Base-by-base conservation (phyloP, 805 yeast genomes). In the Nakazawaea populi region DNA sequence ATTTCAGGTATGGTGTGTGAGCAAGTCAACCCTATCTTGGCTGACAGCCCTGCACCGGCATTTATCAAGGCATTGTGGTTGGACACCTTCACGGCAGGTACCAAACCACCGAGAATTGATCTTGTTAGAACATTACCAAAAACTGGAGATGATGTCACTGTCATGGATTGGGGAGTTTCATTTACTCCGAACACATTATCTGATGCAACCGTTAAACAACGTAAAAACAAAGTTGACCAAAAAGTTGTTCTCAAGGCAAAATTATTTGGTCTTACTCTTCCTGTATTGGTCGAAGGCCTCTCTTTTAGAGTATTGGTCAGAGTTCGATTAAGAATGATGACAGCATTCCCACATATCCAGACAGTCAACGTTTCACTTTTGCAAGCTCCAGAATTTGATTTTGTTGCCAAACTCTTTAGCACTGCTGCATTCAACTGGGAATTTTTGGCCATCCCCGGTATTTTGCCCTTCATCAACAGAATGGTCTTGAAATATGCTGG, bases 161-260 rank as follows among this genome's bases (percentile, higher is more conserved):
- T 95, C 48, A 94, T 94, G 97, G 99, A 94, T 68, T 92, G 97
- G 97, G 86, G 83, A 41, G 79, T 87, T 42, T 87, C 97, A 1
- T 89, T 91, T 72, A 86, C 89, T 30, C 99, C 99, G n/a, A 89
- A 89, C 67, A 87, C 90, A 39, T 68, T 81, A 46, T 85, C 86
- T 41, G 99, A 94, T 66, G 72, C 89, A 58, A 89, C 89, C 50
- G 82, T 83, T 30, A 88, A 92, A 61, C 97, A 94, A 67, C 66
- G 86, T 67, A 88, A 85, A 63, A 89, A 83, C 65, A 83, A 82
- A 58, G 91, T 90, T 42, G 90, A 91, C 67, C 96, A 91, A 63
- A 81, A 80, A 61, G 75, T 87, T 42, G 83, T 86, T 37, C 79
- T 92, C 38, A 89, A 88, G 60, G 86, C 87, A 5, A 82, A 81